Evolutionary conservation across 1,284 basidiomycete species (phyloP), one percentile per base, ranked within the genome.

Genomic region (Sphagnurus paluster): DNA sequence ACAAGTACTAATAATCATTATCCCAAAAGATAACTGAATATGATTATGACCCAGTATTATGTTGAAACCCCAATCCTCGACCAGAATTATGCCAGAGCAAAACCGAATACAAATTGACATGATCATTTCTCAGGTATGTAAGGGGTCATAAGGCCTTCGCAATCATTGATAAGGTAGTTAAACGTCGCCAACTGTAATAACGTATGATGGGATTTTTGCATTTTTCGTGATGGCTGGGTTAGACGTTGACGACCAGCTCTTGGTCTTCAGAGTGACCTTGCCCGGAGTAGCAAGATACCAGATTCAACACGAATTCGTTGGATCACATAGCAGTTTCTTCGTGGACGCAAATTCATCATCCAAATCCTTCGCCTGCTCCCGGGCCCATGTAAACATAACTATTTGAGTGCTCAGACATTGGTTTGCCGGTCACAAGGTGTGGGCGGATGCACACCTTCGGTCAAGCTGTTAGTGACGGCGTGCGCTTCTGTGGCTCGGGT

Each of bases 301-400:
- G 6, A n/a, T 33, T 7, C 11, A 10, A 2, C 28, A 13, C 13
- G n/a, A 33, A 34, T 32, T 17, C 9, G n/a, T 3, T 16, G 26
- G 11, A 7, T 40, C 16, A 13, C 4, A 7, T 40, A 17, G 3
- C 13, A 37, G 4, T 21, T 20, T 8, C 9, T 17, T 34, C 9
- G 16, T 8, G 3, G 32, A 3, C 13, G 32, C 9, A 14, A 2
- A 21, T 10, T 10, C 34, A 17, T 21, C 11, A 4, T 13, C 14
- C 20, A 24, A 2, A 37, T n/a, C n/a, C 20, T 30, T 30, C 28
- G 3, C 89, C 48, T 76, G 74, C 47, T 73, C 61, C n/a, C 80
- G 71, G 3, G 87, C 90, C 43, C 77, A 72, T 17, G 75, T 74
- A 60, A 89, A 87, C 65, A 89, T 67, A n/a, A 88, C 84, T 88